Evolutionary conservation across 2,329 filamentous ascomycete genomes (phyloP).

Genomic region (Trichophyton benhamiae): DNA sequence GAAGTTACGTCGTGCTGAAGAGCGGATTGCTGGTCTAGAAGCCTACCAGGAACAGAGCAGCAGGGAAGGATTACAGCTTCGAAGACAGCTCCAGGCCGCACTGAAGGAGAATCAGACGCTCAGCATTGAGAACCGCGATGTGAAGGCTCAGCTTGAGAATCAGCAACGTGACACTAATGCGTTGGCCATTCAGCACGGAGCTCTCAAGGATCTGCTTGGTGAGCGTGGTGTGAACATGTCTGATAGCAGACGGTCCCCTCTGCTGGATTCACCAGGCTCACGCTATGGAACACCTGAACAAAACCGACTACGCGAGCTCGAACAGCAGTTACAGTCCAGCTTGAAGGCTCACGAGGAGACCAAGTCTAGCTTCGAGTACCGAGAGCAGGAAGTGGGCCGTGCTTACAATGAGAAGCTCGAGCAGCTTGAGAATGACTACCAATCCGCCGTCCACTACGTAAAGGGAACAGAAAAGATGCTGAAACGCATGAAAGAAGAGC

Average conservation of each 20-base stretch:
- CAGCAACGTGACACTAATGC: slow-evolving; percentile 93
- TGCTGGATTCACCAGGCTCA: slow-evolving; percentile 60
- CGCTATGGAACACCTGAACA: slow-evolving; percentile 69
- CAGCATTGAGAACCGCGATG: slow-evolving; percentile 65
- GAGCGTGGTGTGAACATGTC: slow-evolving; percentile 79
- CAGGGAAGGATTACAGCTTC: slow-evolving; percentile 77
- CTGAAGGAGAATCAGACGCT: slow-evolving; percentile 74
- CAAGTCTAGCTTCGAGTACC: slow-evolving; percentile 61
- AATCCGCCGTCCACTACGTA: slow-evolving; percentile 94
- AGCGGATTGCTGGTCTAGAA: slow-evolving; percentile 90
- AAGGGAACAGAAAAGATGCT: slow-evolving; percentile 99
- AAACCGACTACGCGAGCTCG: slow-evolving; percentile 66
- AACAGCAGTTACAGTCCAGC: slow-evolving; percentile 70
- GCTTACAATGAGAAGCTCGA: slow-evolving; percentile 86
- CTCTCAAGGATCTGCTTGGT: slow-evolving; percentile 79
- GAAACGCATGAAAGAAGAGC: slow-evolving; percentile 93
- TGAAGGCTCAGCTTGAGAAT: slow-evolving; percentile 69
- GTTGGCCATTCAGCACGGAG: slow-evolving; percentile 78
- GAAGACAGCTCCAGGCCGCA: slow-evolving; percentile 75
- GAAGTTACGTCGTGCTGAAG: slow-evolving; percentile 82
- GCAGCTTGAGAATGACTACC: slow-evolving; percentile 92
- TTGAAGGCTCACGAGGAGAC: slow-evolving; percentile 75
- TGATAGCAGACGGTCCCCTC: slow-evolving; percentile 54
- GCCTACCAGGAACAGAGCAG: slow-evolving; percentile 96
- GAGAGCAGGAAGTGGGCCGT: slow-evolving; percentile 75